Percentiles rank a stretch among this genome's conserved stretches.
Conservation (phyloP, 305 asterid species). For the Fraxinus xanthoxyloides region DNA sequence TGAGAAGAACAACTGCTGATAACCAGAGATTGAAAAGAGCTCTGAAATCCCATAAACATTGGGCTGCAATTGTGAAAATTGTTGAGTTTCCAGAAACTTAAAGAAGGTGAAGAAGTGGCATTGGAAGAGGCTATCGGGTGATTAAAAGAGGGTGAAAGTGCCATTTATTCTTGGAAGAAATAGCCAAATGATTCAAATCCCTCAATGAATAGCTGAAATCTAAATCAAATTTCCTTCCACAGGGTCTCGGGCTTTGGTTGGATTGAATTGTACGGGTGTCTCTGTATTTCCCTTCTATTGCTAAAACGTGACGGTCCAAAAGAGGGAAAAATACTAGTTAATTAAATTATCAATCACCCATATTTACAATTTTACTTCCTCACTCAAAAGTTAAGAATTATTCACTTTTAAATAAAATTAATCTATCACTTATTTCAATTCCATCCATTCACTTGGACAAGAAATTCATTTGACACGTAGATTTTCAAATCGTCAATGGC, state of each 20-base stretch:
- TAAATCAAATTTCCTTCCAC: not conserved
- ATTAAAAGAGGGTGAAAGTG: not conserved
- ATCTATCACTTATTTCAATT: too few relatives aligned
- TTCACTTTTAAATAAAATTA: too few relatives aligned
- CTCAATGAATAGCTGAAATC: not conserved
- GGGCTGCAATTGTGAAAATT: constrained; percentile 14
- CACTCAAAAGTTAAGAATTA: too few relatives aligned
- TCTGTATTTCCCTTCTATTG: not conserved
- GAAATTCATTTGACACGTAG: too few relatives aligned
- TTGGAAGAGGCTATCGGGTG: not conserved
- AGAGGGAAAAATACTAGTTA: too few relatives aligned
- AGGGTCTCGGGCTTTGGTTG: not conserved
- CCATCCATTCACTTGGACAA: too few relatives aligned
- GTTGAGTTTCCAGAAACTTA: constrained; percentile 37
- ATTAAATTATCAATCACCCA: too few relatives aligned
- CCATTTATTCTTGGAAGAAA: not conserved
- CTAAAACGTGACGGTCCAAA: too few relatives aligned
- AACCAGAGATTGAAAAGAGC: constrained; percentile 29
- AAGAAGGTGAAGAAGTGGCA: constrained; percentile 27
- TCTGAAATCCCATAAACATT: constrained; percentile 28
- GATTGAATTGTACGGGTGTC: not conserved
- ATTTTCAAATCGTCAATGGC: too few relatives aligned
- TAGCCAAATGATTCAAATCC: not conserved
- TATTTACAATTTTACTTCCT: too few relatives aligned
- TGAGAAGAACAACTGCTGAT: constrained; percentile 52